These are phyloP conservation scores for Arachis stenosperma DNA, from an alignment of 306 rosid species.

Conservation along the genomic window DNA sequence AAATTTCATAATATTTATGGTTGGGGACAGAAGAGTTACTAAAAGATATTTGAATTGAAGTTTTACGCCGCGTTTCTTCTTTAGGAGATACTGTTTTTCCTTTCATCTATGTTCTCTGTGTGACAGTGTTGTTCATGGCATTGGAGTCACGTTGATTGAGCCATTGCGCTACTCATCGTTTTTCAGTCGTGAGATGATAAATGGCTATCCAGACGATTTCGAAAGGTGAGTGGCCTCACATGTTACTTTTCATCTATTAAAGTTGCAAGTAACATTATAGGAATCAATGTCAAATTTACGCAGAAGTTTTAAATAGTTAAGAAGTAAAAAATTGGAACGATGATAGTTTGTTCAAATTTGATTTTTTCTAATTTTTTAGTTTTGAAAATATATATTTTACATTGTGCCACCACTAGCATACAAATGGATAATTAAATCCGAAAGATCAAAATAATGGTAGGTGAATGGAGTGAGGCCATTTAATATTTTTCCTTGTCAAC, in stretches of 20 bases:
- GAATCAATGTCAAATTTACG: not conserved
- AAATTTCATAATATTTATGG: conserved; percentile 21
- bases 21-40: conserved; percentile 5
- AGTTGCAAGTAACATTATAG: conserved; percentile 1
- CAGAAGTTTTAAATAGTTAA: not conserved
- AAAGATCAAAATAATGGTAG: conserved; percentile 21
- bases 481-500: conserved; percentile 11
- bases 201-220: conserved; percentile 91
- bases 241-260: conserved; percentile 25
- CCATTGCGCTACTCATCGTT: conserved; percentile 66
- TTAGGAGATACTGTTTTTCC: conserved; percentile 37
- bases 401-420: conserved; percentile 3
- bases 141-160: conserved; percentile 88
- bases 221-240: conserved; percentile 64
- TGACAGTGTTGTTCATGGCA: conserved; percentile 75
- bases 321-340: conserved; percentile 4
- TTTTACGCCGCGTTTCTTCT: conserved; percentile 29
- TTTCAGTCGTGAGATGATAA: conserved; percentile 77
- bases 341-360: conserved; percentile 12
- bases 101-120: conserved; percentile 44
- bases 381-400: conserved; percentile 16
- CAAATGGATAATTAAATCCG: conserved; percentile 9
- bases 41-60: conserved; percentile 24
- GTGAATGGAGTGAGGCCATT: not conserved
- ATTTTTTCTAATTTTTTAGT: not conserved